Evolutionary conservation across 176 grass and related monocot genomes (phyloP), one percentile per base, ranked within the genome.

Genomic region (Chloris gayana): DNA sequence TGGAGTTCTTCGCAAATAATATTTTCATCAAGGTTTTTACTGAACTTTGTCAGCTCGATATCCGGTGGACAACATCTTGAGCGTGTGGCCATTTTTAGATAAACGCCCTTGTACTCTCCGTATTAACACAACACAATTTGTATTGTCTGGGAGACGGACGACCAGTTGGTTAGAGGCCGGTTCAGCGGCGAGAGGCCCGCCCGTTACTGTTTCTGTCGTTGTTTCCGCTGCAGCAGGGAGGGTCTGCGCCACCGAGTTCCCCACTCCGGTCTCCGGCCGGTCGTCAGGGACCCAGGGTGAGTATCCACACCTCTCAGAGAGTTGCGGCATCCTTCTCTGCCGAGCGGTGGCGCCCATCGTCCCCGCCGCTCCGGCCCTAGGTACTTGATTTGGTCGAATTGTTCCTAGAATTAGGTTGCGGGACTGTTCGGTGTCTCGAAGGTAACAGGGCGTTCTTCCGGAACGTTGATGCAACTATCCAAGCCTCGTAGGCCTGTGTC

Each of bases 91-190:
- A 7, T 6, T 74, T 67, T 75, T 49, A 27, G 46, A 0, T 3
- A 81, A 82, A 73, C 79, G 13, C 69, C 80, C 80, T 82, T 44
- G 30, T 34, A 34, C 31, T 19, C 2, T 26, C 10, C 24, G 27
- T 61, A 61, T 61, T 61, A 12, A 29, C 11, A 27, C 11, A 14
- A 10, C 7, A 9, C 7, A 3, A 11, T 59, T 26, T n/a, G 21
- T 22, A 22, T 25, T 57, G 8, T 57, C 54, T 59, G 50, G 17
- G 19, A 21, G 15, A 6, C 47, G 47, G 13, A 1, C 19, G 9
- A 10, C 41, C 41, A 1, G 7, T 42, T 13, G 15, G 6, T 3
- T 30, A 1, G 25, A 46, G 14, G 25, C 24, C 9, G 69, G 7
- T 71, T 49, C 14, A 30, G 42, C 69, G 6, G 69, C 69, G 69